Conservation (phyloP, 2,329 filamentous ascomycete species). For the Ciborinia camelliae region DNA sequence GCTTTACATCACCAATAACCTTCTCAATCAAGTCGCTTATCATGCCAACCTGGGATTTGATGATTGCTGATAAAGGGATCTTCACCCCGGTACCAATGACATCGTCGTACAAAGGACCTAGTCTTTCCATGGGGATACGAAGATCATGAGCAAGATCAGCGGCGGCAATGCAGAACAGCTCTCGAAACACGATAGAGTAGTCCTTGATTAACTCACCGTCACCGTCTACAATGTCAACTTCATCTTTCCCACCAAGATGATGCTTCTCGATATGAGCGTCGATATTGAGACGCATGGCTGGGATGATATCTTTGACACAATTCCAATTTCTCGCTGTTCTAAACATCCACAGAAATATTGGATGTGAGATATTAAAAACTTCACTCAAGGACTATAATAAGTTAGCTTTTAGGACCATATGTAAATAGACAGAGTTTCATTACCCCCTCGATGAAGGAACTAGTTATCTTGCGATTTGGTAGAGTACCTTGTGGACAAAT, state of each 20-base stretch:
- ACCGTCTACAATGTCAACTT: slow-evolving; percentile 49
- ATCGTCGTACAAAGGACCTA: slow-evolving; percentile 72
- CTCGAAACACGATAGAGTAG: slow-evolving; percentile 74
- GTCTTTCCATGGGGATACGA: slow-evolving; percentile 56
- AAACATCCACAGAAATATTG: slow-evolving; percentile 85
- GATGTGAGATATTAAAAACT: slow-evolving; percentile 70
- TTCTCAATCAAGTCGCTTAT: slow-evolving; percentile 7
- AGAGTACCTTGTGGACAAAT: slow-evolving; percentile 67
- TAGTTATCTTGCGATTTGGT: slow-evolving; percentile 74
- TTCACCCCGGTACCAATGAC: slow-evolving; percentile 62
- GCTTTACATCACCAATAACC: slow-evolving; percentile 5
- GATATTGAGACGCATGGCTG: slow-evolving; percentile 71
- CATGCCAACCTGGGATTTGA: slow-evolving; percentile 8
- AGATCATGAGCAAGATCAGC: slow-evolving; percentile 67
- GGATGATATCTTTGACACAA: slow-evolving; percentile 63
- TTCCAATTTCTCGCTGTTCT: slow-evolving; percentile 76
- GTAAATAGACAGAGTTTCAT: slow-evolving; percentile 20
- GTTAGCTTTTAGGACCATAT: background rate
- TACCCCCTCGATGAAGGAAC: slow-evolving; percentile 67
- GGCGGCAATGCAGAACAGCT: slow-evolving; percentile 79
- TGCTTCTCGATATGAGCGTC: slow-evolving; percentile 44
- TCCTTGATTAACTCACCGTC: slow-evolving; percentile 59
- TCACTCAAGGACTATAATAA: slow-evolving; percentile 58
- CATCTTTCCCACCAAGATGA: slow-evolving; percentile 38
- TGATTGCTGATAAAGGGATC: slow-evolving; percentile 5